Percentiles rank a stretch among this genome's conserved stretches.
Evolutionary conservation across 1,284 basidiomycete species (phyloP).

Genomic region (Papiliotrema fonsecae): DNA sequence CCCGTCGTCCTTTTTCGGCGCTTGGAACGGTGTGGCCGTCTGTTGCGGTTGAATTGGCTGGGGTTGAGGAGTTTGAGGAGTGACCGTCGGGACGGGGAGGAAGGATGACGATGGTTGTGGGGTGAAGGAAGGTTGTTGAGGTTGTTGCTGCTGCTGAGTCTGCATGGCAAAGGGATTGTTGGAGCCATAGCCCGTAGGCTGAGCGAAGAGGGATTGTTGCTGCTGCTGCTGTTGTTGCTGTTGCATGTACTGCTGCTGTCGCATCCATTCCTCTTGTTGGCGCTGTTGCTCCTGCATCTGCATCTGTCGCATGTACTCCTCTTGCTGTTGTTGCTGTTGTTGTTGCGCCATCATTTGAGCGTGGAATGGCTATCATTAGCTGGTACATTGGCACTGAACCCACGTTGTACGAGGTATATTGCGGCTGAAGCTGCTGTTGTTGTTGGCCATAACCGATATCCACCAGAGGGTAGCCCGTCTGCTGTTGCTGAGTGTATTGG

Average conservation of each 20-base stretch:
- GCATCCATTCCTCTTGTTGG: conserved; percentile 47
- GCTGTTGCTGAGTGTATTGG: conserved; percentile 28
- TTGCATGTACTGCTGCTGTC: conserved; percentile 54
- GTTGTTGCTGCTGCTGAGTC: conserved; percentile 33
- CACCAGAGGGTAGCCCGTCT: conserved; percentile 54
- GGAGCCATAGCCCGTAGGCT: conserved; percentile 65
- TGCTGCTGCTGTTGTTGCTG: conserved; percentile 55
- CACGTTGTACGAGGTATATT: conserved; percentile 55
- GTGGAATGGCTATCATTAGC: conserved; percentile 43
- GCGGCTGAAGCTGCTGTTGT: conserved; percentile 55
- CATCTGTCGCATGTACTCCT: conserved; percentile 49
- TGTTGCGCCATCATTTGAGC: conserved; percentile 47
- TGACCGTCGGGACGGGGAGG: conserved; percentile 28
- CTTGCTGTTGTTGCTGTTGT: conserved; percentile 47
- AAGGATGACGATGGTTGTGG: conserved; percentile 23
- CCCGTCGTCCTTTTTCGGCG: conserved; percentile 53
- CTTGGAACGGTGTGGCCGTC: conserved; percentile 31
- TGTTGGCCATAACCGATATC: conserved; percentile 53
- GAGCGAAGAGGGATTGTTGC: conserved; percentile 51
- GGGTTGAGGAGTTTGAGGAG: conserved; percentile 15
- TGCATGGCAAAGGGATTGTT: conserved; percentile 85
- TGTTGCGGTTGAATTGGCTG: conserved; percentile 20
- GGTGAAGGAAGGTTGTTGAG: conserved; percentile 46
- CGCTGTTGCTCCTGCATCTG: conserved; percentile 41
- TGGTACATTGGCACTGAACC: conserved; percentile 10